phyloP scores from a whole-genome alignment of 2,329 filamentous ascomycete species.

The Fusarium sarcochroum region DNA sequence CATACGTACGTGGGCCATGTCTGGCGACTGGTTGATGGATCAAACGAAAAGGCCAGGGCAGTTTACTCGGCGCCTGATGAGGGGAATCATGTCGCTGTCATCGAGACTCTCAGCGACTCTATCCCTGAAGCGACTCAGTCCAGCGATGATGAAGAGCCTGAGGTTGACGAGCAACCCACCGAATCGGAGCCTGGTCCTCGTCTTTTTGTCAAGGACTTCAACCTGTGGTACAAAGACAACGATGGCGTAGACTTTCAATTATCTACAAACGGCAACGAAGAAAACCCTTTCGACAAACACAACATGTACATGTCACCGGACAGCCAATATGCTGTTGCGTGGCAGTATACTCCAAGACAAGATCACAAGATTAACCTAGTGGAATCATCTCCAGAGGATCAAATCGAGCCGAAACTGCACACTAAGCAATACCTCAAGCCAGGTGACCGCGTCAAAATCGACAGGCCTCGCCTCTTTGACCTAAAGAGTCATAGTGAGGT shows the following conservation, averaged over 20 bases:
- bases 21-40: slow-evolving; percentile 38
- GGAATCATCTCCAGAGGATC: slow-evolving; percentile 49
- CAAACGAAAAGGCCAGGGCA: slow-evolving; percentile 15
- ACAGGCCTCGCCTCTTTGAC: slow-evolving; percentile 48
- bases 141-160: background rate
- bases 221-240: slow-evolving; percentile 24
- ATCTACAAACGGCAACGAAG: slow-evolving; percentile 32
- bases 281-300: slow-evolving; percentile 38
- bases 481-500: slow-evolving; percentile 39
- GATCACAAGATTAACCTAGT: slow-evolving; percentile 37
- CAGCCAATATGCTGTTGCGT: slow-evolving; percentile 34
- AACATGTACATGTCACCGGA: slow-evolving; percentile 37
- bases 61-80: slow-evolving; percentile 34
- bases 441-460: slow-evolving; percentile 43
- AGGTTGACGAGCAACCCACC: background rate
- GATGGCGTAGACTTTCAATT: slow-evolving; percentile 29
- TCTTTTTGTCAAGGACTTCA: slow-evolving; percentile 17
- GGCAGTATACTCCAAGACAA: slow-evolving; percentile 44
- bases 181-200: background rate
- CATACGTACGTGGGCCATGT: slow-evolving; percentile 41
- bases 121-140: background rate
- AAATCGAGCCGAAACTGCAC: slow-evolving; percentile 47
- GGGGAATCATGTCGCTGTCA: slow-evolving; percentile 27
- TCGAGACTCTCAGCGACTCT: slow-evolving; percentile 21
- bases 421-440: slow-evolving; percentile 46